Percentiles rank a stretch among this genome's conserved stretches.
Evolutionary conservation across 1,284 basidiomycete species (phyloP).

Genomic region (Sanghuangporus weigelae): DNA sequence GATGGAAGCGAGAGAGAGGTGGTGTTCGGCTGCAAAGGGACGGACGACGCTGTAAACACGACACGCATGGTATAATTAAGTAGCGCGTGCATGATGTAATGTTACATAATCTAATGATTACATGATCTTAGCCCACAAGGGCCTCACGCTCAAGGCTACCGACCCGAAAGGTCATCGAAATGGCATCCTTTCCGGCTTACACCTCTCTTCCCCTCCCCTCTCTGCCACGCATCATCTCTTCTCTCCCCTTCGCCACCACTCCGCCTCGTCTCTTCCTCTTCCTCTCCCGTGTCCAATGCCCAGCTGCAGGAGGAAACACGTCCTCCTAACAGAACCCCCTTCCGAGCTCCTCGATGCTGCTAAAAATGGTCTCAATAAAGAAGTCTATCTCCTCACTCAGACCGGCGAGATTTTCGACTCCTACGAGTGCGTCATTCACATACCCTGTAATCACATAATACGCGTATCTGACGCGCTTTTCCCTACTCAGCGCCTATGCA

Average conservation of each 20-base stretch:
- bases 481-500: conserved; percentile 69
- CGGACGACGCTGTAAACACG: neutral
- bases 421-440: conserved; percentile 70
- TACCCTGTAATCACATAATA: conserved; percentile 12
- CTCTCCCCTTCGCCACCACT: conserved; percentile 15
- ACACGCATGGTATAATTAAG: neutral
- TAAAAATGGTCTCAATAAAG: conserved; percentile 57
- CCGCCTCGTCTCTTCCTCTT: conserved; percentile 1
- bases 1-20: neutral
- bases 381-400: conserved; percentile 85
- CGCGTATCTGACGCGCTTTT: conserved; percentile 24
- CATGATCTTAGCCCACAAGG: neutral
- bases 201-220: conserved; percentile 21
- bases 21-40: neutral
- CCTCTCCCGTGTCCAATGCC: conserved; percentile 51
- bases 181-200: conserved; percentile 19
- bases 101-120: neutral
- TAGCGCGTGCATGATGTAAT: neutral
- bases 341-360: conserved; percentile 58
- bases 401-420: conserved; percentile 95
- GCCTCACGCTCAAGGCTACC: neutral
- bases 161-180: neutral
- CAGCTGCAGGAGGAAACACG: conserved; percentile 86
- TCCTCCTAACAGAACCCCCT: conserved; percentile 78
- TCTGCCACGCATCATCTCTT: conserved; percentile 12